phyloP scores from a whole-genome alignment of 805 yeast genomes.

The Babjeviella inositovora region DNA sequence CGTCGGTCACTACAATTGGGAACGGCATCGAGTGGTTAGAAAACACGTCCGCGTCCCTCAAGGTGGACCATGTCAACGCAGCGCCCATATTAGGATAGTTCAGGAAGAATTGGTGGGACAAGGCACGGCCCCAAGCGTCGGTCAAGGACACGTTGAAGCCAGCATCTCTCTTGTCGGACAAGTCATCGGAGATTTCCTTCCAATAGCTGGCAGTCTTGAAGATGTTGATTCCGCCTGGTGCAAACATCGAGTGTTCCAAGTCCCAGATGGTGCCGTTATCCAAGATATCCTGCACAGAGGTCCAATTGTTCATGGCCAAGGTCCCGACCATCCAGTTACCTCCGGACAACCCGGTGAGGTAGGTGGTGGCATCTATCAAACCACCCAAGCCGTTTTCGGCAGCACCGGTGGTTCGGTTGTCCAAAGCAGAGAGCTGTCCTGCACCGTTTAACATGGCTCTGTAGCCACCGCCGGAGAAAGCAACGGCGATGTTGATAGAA shows the following conservation, averaged over 20 bases:
- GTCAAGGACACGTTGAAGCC: slow-evolving; percentile 57
- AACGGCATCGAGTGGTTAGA: slow-evolving; percentile 51
- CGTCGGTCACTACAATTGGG: slow-evolving; percentile 52
- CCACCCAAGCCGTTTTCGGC: slow-evolving; percentile 54
- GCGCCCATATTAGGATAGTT: slow-evolving; percentile 45
- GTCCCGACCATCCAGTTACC: slow-evolving; percentile 75
- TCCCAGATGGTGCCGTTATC: slow-evolving; percentile 46
- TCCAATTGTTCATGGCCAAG: slow-evolving; percentile 54
- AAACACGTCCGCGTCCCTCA: slow-evolving; percentile 47
- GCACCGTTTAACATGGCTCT: slow-evolving; percentile 82
- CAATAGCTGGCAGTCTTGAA: slow-evolving; percentile 34
- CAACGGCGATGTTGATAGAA: slow-evolving; percentile 34
- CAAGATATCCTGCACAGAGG: slow-evolving; percentile 46
- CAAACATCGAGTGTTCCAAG: slow-evolving; percentile 38
- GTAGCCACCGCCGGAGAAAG: slow-evolving; percentile 81
- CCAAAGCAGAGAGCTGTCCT: slow-evolving; percentile 68
- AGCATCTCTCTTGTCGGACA: slow-evolving; percentile 35
- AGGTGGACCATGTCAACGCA: slow-evolving; percentile 37
- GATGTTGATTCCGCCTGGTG: slow-evolving; percentile 47
- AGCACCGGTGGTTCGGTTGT: slow-evolving; percentile 46
- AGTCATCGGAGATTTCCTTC: slow-evolving; percentile 33
- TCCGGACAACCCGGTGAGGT: slow-evolving; percentile 68
- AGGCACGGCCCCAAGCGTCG: slow-evolving; percentile 68
- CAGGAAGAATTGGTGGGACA: slow-evolving; percentile 61
- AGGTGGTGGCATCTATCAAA: slow-evolving; percentile 50